Conservation (phyloP, 2,329 filamentous ascomycete species). For the Leptographium flavum region DNA sequence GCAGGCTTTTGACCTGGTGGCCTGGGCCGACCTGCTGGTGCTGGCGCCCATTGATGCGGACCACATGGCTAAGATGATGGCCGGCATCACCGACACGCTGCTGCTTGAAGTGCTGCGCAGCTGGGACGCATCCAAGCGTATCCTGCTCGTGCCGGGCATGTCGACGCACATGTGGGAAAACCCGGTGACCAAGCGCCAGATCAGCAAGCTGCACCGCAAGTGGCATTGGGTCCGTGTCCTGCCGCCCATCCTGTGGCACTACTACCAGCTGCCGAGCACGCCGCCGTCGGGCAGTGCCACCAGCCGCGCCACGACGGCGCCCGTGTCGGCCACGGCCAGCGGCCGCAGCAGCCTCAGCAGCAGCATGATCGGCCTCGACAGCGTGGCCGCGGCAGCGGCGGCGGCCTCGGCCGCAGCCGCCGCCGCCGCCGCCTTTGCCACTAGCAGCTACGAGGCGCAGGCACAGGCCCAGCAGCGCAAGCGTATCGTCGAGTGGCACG, state of each 20-base stretch:
- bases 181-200: conserved; percentile 74
- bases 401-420: conserved; percentile 19
- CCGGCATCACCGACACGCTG: conserved; percentile 68
- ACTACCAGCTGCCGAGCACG: conserved; percentile 22
- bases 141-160: conserved; percentile 79
- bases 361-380: not conserved
- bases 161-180: conserved; percentile 81
- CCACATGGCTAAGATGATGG: conserved; percentile 74
- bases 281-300: conserved; percentile 12
- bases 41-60: conserved; percentile 77
- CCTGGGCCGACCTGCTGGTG: conserved; percentile 80
- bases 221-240: conserved; percentile 82
- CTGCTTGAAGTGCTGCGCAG: conserved; percentile 68
- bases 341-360: conserved; percentile 11
- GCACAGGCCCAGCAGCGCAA: conserved; percentile 19
- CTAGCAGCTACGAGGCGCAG: too few species aligned
- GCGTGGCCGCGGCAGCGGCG: conserved; percentile 9
- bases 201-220: conserved; percentile 67
- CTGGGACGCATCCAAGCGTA: conserved; percentile 77
- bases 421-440: conserved; percentile 11
- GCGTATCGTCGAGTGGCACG: conserved; percentile 43
- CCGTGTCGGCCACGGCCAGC: conserved; percentile 13
- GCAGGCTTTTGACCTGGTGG: conserved; percentile 53
- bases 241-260: conserved; percentile 71
- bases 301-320: conserved; percentile 22